Evolutionary conservation across 2,329 filamentous ascomycete species (phyloP).

Genomic region (Fusarium sp.): DNA sequence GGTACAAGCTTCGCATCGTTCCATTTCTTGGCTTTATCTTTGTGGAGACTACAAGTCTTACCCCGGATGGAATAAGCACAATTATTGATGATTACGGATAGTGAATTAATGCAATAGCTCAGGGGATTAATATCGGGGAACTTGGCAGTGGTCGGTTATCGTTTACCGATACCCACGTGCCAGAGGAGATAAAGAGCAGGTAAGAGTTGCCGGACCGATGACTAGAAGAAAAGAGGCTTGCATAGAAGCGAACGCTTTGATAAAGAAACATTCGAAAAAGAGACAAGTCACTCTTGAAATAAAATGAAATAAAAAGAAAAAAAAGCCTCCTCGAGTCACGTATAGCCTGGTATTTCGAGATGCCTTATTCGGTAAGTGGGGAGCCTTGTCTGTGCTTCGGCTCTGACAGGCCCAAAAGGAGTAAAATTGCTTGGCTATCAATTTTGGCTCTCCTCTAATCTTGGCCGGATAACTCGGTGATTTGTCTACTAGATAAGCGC

Average conservation of each 20-base stretch:
- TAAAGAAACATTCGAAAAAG: neutral
- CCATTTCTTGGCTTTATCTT: neutral
- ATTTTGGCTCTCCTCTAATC: neutral
- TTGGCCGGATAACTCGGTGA: conserved; percentile 2
- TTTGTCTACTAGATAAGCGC: conserved; percentile 1
- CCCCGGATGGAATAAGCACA: conserved; percentile 10
- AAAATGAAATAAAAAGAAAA: too few species aligned
- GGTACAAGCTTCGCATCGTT: neutral
- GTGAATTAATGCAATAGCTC: conserved; percentile 19
- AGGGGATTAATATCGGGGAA: conserved; percentile 8
- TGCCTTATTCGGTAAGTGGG: conserved; percentile 16
- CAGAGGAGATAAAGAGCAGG: neutral
- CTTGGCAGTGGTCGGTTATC: neutral
- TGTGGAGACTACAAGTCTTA: neutral
- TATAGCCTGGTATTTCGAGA: neutral
- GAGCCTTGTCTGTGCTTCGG: neutral
- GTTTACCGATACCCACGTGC: neutral
- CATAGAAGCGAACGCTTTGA: conserved; percentile 16
- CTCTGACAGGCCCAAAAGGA: neutral
- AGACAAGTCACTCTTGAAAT: neutral
- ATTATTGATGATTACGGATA: too few species aligned
- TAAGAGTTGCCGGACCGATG: neutral
- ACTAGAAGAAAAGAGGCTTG: conserved; percentile 6
- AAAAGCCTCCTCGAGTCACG: conserved; percentile 3
- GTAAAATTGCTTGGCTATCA: neutral